Evolutionary conservation across 768 basidiomycete genomes (phyloP), one percentile per base, ranked within the genome.

Genomic region (Auricularia heimuer): DNA sequence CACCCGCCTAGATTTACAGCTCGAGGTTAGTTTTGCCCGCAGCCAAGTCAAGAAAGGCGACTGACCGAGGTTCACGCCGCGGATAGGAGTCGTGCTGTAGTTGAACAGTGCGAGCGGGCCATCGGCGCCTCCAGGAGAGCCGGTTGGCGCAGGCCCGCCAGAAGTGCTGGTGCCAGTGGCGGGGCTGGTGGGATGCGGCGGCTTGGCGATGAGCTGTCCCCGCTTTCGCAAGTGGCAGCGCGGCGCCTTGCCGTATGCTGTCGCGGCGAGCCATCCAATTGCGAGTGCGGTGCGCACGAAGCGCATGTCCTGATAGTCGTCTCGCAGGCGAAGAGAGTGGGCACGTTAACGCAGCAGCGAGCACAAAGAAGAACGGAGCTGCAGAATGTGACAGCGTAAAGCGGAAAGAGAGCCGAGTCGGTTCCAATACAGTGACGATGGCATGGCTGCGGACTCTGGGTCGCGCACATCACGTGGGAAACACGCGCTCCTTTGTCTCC

Each of bases 51-150:
- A 42, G 58, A 7, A 54, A 24, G 3, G 56, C n/a, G 4, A 80
- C 85, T 68, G 68, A 85, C 85, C 64, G 18, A 86, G 71, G 69
- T 86, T 86, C 6, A 87, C 85, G 21, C 85, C 85, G 18, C 85
- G 77, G 63, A 86, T 78, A 35, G 76, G 78, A 21, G 77, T 73
- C 21, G 64, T 75, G 34, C 77, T 77, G 69, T 83, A 84, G 62
- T 75, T 73, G 69, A 83, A 82, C 4, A 78, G 73, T 16, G 74
- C 66, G 3, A 69, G 34, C 37, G 58, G 14, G 12, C 29, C 34
- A 18, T 34, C 29, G 29, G 35, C 29, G 14, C 14, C 54, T 45
- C 11, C 6, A 24, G 47, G 47, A 51, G 11, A 12, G 8, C 47
- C 21, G 47, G 18, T 21, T 8, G 14, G 47, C 14, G 18, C 7